Evolutionary conservation across 768 basidiomycete genomes (phyloP).

Genomic region (Pleurotus salmoneostramineus): DNA sequence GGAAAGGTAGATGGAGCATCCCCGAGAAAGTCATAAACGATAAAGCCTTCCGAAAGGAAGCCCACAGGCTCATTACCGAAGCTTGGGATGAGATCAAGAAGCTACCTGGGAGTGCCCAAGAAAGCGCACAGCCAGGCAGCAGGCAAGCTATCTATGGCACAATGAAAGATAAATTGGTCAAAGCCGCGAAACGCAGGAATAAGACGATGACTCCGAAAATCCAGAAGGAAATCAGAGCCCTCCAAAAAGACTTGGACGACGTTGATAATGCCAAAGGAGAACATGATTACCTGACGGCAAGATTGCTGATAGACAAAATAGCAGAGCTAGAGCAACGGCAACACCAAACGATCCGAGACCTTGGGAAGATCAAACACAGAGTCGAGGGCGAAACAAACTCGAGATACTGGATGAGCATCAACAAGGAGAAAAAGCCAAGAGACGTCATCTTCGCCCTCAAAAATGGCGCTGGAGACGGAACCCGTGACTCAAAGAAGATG

Average conservation of each 20-base stretch:
- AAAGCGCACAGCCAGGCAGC: neutral
- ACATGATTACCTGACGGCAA: neutral
- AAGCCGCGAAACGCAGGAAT: constrained; percentile 5
- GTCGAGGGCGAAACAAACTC: constrained; percentile 1
- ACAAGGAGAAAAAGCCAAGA: neutral
- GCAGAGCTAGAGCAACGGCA: constrained; percentile 1
- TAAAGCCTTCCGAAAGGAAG: constrained; percentile 9
- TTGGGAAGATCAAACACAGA: constrained; percentile 1
- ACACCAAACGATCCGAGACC: constrained; percentile 1
- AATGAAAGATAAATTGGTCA: constrained; percentile 6
- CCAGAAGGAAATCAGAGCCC: neutral
- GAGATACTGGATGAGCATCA: neutral
- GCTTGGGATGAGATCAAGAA: neutral
- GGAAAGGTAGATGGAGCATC: constrained; percentile 27
- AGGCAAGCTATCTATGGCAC: constrained; percentile 8
- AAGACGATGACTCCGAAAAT: constrained; percentile 9
- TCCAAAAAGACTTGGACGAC: neutral
- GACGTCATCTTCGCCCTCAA: neutral
- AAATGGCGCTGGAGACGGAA: neutral
- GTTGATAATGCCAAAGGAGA: neutral
- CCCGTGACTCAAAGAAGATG: neutral
- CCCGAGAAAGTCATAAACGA: constrained; percentile 17
- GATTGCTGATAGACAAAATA: constrained; percentile 1
- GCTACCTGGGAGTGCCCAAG: constrained; percentile 8
- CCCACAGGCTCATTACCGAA: neutral